Evolutionary conservation across 352 stramenopile species (phyloP).

Genomic region (Stramenopiles sp.): DNA sequence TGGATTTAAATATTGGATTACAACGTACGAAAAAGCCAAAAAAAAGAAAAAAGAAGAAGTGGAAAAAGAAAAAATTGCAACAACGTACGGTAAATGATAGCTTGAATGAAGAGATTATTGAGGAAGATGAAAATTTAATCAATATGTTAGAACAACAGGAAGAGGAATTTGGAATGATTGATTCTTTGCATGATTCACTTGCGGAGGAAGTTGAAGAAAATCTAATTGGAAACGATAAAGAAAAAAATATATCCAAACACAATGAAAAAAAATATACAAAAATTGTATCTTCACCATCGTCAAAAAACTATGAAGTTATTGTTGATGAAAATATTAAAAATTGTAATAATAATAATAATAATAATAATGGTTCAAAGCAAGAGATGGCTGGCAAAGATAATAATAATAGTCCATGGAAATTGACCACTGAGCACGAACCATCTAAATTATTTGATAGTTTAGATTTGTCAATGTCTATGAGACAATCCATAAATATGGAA

Average conservation of each 20-base stretch:
- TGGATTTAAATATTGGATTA: background rate
- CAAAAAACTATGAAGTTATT: no score
- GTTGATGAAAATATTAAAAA: no score
- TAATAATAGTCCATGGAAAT: background rate
- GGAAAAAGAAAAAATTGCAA: background rate
- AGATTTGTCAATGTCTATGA: background rate
- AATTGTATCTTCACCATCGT: background rate
- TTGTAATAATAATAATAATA: no score
- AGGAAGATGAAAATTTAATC: background rate
- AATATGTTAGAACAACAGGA: background rate
- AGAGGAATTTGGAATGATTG: background rate
- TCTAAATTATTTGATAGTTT: background rate
- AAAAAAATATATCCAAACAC: no score
- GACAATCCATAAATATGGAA: background rate
- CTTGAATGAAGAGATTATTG: background rate
- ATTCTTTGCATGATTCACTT: background rate
- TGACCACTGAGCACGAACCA: background rate
- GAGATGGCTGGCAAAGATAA: background rate
- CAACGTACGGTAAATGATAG: background rate
- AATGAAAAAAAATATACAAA: no score
- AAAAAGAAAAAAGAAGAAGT: background rate
- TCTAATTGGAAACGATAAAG: background rate
- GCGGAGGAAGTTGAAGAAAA: background rate
- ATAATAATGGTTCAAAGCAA: no score
- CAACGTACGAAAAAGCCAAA: background rate